Base-by-base conservation (phyloP, 352 stramenopile genomes). In the Thraustochytrium aureum region DNA sequence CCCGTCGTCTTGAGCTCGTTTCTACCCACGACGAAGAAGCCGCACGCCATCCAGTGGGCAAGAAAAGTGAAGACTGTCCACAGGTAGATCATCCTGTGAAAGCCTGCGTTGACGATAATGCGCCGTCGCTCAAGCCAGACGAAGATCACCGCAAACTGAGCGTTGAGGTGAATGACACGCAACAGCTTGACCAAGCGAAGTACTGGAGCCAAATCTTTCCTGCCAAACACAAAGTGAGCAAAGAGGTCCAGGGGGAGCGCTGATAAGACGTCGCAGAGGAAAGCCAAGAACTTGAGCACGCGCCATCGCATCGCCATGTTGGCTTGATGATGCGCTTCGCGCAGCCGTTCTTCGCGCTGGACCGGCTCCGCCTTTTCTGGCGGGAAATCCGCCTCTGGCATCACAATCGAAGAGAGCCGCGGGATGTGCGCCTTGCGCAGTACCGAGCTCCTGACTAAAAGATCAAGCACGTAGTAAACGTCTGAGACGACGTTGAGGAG, bases 31-130 rank as follows among this genome's bases (percentile, higher is more conserved):
- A 39, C 33, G 39, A 79, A 74, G 32, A 74, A 82, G 2, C 61
- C 73, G 64, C 73, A 82, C 2, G 62, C 38, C 7, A 83, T 47
- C 73, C 61, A 82, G 64, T 82, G 73, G 20, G 42, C 64, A 0
- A 66, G 72, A 30, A 82, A 56, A 2, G 67, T 61, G 33, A 82
- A 82, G 52, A 81, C 30, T 22, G 47, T 38, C 64, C 73, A 74
- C 2, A 82, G 73, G 17, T 47, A 38, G 2, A 82, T 81, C 64
- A 82, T 81, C 32, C 73, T n/a, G 5, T 73, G 73, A 2, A 82
- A 26, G 3, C 73, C 73, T 5, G 73, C 73, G 39, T 82, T 82
- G 47, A 79, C 64, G 43, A 82, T 65, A 42, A 82, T 2, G 30
- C 73, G 20, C 43, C 43, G 32, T n/a, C 41, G 20, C 61, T 82